A percentile compares a stretch with the other conserved stretches of the same genome.
Evolutionary conservation across 2,329 filamentous ascomycete species (phyloP).

Genomic region (Beauveria sp.): DNA sequence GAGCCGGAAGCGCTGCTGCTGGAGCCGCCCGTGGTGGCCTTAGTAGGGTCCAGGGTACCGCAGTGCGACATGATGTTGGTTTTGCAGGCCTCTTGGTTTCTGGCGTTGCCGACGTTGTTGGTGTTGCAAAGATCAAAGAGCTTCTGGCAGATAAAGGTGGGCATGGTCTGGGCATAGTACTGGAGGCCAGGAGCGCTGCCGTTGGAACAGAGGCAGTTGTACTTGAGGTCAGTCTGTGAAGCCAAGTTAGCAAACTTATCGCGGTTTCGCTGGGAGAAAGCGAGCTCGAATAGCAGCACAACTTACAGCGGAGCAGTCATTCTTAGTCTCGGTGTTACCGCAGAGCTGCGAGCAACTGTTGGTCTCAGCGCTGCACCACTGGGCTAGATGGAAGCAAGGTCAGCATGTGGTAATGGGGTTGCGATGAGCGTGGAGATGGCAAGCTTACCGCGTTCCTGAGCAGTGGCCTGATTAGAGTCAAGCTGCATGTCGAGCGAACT

Average conservation of each 20-base stretch:
- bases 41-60: conserved; percentile 31
- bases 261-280: not conserved
- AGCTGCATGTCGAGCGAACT: conserved; percentile 35
- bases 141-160: conserved; percentile 43
- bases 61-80: conserved; percentile 40
- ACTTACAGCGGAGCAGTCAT: conserved; percentile 42
- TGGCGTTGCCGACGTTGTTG: conserved; percentile 32
- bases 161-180: conserved; percentile 46
- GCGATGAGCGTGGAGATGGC: conserved; percentile 15
- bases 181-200: conserved; percentile 42
- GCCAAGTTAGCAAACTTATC: conserved; percentile 5
- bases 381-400: conserved; percentile 25
- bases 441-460: conserved; percentile 32
- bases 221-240: conserved; percentile 34
- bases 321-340: conserved; percentile 26
- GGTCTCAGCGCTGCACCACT: conserved; percentile 44
- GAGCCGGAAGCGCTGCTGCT: conserved; percentile 12
- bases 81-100: conserved; percentile 41
- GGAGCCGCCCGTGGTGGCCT: conserved; percentile 20
- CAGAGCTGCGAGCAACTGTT: conserved; percentile 45
- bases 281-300: not conserved
- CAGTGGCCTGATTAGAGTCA: conserved; percentile 27
- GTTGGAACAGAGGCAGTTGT: conserved; percentile 43
- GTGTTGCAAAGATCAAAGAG: conserved; percentile 42
- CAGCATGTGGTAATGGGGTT: not conserved